phyloP scores from a whole-genome alignment of 225 moss, liverwort and hornwort genomes.

The Polytrichum commune region DNA sequence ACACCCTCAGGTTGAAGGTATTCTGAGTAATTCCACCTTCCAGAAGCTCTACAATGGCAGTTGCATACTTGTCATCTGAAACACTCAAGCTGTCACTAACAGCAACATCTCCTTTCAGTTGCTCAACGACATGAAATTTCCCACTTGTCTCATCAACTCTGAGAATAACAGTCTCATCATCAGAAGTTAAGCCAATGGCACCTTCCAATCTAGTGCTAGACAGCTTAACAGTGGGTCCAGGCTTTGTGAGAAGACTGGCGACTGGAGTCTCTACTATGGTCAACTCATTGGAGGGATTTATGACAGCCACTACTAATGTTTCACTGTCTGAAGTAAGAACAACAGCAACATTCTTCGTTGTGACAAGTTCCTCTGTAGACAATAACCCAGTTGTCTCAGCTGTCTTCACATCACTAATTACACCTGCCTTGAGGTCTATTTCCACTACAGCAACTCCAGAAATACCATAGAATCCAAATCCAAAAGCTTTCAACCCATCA shows the following conservation, averaged over 20 bases:
- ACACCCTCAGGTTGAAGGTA: constrained; percentile 62
- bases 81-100: constrained; percentile 81
- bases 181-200: constrained; percentile 63
- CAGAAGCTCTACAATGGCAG: constrained; percentile 54
- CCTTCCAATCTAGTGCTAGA: constrained; percentile 66
- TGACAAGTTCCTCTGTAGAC: constrained; percentile 51
- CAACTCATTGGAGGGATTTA: constrained; percentile 25
- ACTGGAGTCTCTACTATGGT: constrained; percentile 61
- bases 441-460: constrained; percentile 66
- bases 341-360: constrained; percentile 58
- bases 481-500: constrained; percentile 60
- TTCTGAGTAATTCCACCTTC: constrained; percentile 37
- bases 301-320: constrained; percentile 51
- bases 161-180: constrained; percentile 59
- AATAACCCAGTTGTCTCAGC: constrained; percentile 42
- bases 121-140: constrained; percentile 51
- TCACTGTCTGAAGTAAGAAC: constrained; percentile 55
- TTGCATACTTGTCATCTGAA: constrained; percentile 64
- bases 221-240: constrained; percentile 45
- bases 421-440: constrained; percentile 67
- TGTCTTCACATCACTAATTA: constrained; percentile 55
- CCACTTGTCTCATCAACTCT: constrained; percentile 63
- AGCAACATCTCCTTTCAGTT: constrained; percentile 40
- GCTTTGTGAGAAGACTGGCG: constrained; percentile 44
- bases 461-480: constrained; percentile 68